Evolutionary conservation across 2,329 filamentous ascomycete species (phyloP), one percentile per base, ranked within the genome.

Genomic region (Cercospora sojina): DNA sequence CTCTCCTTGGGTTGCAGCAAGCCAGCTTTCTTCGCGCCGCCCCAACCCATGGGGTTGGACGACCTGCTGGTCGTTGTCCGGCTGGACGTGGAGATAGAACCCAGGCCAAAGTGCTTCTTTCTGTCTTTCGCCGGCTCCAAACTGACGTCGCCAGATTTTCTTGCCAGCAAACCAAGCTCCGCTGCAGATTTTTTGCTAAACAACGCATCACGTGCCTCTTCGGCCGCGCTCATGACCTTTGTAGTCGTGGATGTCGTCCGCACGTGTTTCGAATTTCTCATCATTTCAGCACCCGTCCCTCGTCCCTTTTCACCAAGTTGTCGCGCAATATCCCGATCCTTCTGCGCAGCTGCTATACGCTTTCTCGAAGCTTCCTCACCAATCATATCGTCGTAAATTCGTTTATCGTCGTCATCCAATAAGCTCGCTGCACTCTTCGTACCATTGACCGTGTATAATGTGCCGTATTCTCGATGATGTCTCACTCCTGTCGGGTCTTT

Each of bases 271-370:
- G 76, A 59, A 10, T 63, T 38, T 62, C 80, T 83, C 84, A 93
- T 88, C 77, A 93, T 93, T 67, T 92, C 89, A 56, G 83, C 86
- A 2, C 90, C 91, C 0, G 89, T 85, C 5, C 88, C 88, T 58
- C 81, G 84, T 9, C 90, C 90, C 66, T 88, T 81, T 59, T 85
- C 81, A 9, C 86, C 87, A 2, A 95, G 82, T 71, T 87, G 87
- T 75, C 86, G 87, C 70, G 88, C 90, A 58, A 95, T 84, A 25
- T 91, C 88, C 20, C 87, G 83, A 77, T 94, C 91, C 74, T 86
- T 89, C 77, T 93, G 90, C 72, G 87, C 85, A 13, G 85, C 86
- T 5, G 87, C 85, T 5, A 93, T 80, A 3, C 85, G 85, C 64
- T 88, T 84, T 69, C 87, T 88, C 70, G 91, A 79, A 18, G 86